A percentile compares a stretch with the other conserved stretches of the same genome.
These are phyloP conservation scores for Micractinium conductrix DNA, from an alignment of 139 green algal species.

Conservation along the genomic window DNA sequence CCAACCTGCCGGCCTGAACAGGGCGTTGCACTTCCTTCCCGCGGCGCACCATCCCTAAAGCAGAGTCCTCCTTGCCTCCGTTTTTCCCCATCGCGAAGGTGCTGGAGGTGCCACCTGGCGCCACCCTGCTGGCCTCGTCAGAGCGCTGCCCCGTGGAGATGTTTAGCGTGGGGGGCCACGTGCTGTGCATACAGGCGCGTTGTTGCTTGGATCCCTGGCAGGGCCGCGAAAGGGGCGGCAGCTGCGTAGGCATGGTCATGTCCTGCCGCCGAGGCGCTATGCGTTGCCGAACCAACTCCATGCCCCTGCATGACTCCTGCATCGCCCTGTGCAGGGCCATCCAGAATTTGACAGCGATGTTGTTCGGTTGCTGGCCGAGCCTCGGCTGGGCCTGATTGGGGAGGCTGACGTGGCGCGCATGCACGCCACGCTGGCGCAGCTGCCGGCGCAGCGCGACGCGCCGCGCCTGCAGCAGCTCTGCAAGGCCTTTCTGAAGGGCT, in stretches of 20 bases:
- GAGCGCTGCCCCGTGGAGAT: constrained; percentile 25
- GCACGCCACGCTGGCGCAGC: not conserved
- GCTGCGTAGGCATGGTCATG: no score
- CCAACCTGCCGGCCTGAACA: constrained; percentile 16
- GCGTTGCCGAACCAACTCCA: not conserved
- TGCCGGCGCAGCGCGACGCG: not conserved
- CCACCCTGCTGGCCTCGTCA: constrained; percentile 27
- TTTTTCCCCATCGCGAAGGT: no score
- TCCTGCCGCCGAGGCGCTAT: no score
- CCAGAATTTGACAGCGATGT: constrained; percentile 32
- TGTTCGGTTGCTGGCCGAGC: constrained; percentile 1
- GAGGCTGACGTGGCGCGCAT: constrained; percentile 13
- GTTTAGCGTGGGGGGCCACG: constrained; percentile 8
- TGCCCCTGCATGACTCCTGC: not conserved
- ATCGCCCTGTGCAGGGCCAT: not conserved
- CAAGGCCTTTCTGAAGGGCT: constrained; percentile 16
- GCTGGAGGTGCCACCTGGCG: constrained; percentile 2
- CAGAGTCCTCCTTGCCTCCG: no score
- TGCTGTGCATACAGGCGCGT: constrained; percentile 33
- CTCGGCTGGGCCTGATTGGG: not conserved
- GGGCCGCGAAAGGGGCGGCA: no score
- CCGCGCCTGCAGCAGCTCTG: constrained; percentile 6
- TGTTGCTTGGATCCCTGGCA: no score
- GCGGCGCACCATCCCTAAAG: no score
- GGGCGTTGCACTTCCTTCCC: no score